Evolutionary conservation across 176 grass and related monocot species (phyloP).

Genomic region (Zea luxurians): DNA sequence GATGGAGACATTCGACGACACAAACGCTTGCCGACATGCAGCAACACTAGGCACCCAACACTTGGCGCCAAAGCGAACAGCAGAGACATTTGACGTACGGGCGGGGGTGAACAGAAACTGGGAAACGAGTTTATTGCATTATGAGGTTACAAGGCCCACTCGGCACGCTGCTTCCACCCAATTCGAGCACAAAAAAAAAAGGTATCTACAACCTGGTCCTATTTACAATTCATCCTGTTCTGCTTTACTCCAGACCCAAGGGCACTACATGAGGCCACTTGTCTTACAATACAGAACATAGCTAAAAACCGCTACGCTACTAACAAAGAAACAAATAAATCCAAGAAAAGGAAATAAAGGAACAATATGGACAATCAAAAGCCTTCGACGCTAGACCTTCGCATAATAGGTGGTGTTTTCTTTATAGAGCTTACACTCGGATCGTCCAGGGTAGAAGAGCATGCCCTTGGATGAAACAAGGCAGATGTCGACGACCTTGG

Average conservation of each 20-base stretch:
- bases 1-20: constrained; percentile 33
- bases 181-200: constrained; percentile 35
- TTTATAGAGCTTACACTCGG: constrained; percentile 53
- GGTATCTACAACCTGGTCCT: constrained; percentile 77
- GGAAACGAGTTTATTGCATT: constrained; percentile 44
- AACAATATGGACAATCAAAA: constrained; percentile 85
- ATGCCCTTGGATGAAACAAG: constrained; percentile 55
- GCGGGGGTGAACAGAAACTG: constrained; percentile 10
- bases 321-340: constrained; percentile 62
- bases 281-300: constrained; percentile 48
- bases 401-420: constrained; percentile 44
- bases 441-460: constrained; percentile 66
- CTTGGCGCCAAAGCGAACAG: constrained; percentile 2
- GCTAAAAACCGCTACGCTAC: constrained; percentile 40
- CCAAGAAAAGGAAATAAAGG: constrained; percentile 34
- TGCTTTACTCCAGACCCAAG: constrained; percentile 28
- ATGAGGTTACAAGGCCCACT: constrained; percentile 40
- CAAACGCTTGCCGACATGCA: constrained; percentile 32
- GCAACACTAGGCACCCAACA: neutral
- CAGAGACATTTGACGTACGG: constrained; percentile 25
- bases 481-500: constrained; percentile 61
- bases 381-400: constrained; percentile 64
- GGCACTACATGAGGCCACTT: constrained; percentile 46
- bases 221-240: constrained; percentile 64
- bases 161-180: constrained; percentile 36